Evolutionary conservation across 306 rosid genomes (phyloP), one percentile per base, ranked within the genome.

Genomic region (Leucaena leucocephala): DNA sequence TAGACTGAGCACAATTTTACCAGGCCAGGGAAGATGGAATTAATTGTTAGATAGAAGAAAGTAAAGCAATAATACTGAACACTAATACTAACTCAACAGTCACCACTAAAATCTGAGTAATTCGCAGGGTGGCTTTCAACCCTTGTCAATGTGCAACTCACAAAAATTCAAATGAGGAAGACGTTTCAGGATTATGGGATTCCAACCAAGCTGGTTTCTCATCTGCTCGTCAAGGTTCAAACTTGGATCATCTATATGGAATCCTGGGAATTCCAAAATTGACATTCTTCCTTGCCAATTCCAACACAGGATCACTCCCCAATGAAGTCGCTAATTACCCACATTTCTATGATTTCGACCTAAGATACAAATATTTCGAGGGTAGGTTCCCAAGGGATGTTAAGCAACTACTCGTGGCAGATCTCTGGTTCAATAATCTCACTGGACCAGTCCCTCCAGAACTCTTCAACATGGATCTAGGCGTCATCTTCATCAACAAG

Each of bases 261-360:
- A 67, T 92, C 76, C 0, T 89, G 3, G 87, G 16, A 0, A 11
- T 94, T 19, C 39, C 12, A 0, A 94, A 94, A 13, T 7, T 89
- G 7, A 74, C 86, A 21, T 86, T 89, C 74, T 92, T 83, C 87
- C 98, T 92, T 40, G 90, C 88, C 0, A 94, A 94, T 78, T 90
- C 97, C 80, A 94, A 94, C 85, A 77, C 84, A 2, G 82, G 81
- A 3, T 0, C 0, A 0, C 6, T 89, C 57, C 96, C 94, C 4
- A 0, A 4, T 0, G 7, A 0, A 0, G 75, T 62, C 55, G 5
- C 3, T 27, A 42, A 66, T 2, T 68, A 73, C n/a, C 2, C 8
- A 0, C 90, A 0, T 82, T 86, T 92, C 40, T 92, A 27, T 76
- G 95, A 92, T 86, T 71, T 90, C 2, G 97, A 92, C 40, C 78